Evolutionary conservation across 2,329 filamentous ascomycete species (phyloP).

Genomic region (Ophiostoma novo-ulmi): DNA sequence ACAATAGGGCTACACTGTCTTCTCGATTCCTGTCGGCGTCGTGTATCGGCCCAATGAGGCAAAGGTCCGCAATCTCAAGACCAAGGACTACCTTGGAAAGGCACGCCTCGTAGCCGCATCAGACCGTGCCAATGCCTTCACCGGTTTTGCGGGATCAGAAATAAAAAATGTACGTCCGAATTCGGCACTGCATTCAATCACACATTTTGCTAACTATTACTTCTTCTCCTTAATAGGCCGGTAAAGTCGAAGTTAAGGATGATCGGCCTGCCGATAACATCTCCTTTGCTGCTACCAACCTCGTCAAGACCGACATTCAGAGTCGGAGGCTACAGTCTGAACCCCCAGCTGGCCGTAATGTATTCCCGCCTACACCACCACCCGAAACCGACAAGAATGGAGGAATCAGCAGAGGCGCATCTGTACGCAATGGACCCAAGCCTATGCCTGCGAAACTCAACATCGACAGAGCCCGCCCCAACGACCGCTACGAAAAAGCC

Average conservation of each 20-base stretch:
- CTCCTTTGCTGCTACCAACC: constrained; percentile 86
- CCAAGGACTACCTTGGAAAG: constrained; percentile 95
- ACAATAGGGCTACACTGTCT: constrained; percentile 85
- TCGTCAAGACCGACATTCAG: constrained; percentile 78
- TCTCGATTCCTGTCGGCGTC: constrained; percentile 93
- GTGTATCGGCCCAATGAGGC: constrained; percentile 94
- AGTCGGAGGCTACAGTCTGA: constrained; percentile 82
- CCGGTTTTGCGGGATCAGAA: constrained; percentile 73
- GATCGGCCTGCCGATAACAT: constrained; percentile 78
- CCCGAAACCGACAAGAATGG: constrained; percentile 72
- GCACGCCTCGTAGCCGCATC: constrained; percentile 87
- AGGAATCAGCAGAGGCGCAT: constrained; percentile 48
- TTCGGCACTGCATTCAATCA: neutral
- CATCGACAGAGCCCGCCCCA: constrained; percentile 52
- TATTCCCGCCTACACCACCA: constrained; percentile 97
- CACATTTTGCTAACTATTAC: neutral
- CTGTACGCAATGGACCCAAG: constrained; percentile 57
- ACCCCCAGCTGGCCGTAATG: constrained; percentile 69
- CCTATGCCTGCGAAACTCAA: constrained; percentile 59
- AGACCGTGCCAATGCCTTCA: constrained; percentile 73
- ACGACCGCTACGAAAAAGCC: constrained; percentile 52
- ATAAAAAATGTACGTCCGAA: constrained; percentile 60
- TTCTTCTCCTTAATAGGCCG: constrained; percentile 38
- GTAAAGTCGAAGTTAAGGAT: constrained; percentile 58
- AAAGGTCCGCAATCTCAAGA: constrained; percentile 96